A percentile compares a stretch with the other conserved stretches of the same genome.
Conservation (phyloP, 1,284 basidiomycete species). For the Cutaneotrichosporon arboriforme region DNA sequence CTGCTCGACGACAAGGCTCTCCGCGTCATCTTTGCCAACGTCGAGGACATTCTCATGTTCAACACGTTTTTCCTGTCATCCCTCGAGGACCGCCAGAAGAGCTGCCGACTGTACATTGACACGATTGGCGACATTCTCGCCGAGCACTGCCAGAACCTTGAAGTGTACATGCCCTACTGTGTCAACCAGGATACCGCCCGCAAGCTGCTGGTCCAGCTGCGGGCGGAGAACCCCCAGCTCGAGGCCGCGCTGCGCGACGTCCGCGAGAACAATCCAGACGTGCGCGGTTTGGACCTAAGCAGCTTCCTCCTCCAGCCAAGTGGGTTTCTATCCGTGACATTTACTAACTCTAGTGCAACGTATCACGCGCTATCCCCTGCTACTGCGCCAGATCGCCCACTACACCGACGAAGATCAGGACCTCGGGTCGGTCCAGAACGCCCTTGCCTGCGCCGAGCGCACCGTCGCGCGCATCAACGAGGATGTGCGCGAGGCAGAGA, state of each 20-base stretch:
- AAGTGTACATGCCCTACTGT: conserved; percentile 81
- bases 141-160: conserved; percentile 67
- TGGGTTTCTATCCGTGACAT: conserved; percentile 47
- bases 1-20: conserved; percentile 72
- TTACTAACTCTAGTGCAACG: conserved; percentile 69
- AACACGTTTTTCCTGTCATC: conserved; percentile 82
- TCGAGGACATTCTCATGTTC: conserved; percentile 80
- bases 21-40: conserved; percentile 82
- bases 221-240: conserved; percentile 63
- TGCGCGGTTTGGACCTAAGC: conserved; percentile 78
- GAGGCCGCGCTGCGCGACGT: conserved; percentile 43
- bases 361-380: conserved; percentile 81
- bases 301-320: conserved; percentile 87
- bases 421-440: conserved; percentile 53
- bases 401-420: conserved; percentile 64
- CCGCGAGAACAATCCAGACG: conserved; percentile 57
- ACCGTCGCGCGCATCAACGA: conserved; percentile 82
- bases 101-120: conserved; percentile 83
- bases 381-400: conserved; percentile 74
- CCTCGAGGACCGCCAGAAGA: conserved; percentile 83
- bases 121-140: conserved; percentile 78
- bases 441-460: conserved; percentile 63
- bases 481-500: conserved; percentile 77
- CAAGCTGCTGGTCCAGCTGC: conserved; percentile 68
- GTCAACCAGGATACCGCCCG: conserved; percentile 79